A percentile compares a stretch with the other conserved stretches of the same genome.
Conservation (phyloP, 805 yeast species). For the Nakazawaea ernobii region DNA sequence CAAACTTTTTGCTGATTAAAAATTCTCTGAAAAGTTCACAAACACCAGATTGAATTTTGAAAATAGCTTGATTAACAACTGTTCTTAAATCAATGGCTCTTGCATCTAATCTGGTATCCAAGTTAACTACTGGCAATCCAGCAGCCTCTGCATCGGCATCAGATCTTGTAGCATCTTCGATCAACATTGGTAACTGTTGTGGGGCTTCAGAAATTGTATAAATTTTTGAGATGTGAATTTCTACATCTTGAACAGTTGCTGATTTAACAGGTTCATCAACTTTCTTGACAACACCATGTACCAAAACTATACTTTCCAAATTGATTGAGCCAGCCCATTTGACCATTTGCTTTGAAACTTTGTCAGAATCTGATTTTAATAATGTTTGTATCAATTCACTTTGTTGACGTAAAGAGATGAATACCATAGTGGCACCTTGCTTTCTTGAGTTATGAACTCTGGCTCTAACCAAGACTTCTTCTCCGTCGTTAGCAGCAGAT, state of each 20-base stretch:
- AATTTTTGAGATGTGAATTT: constrained; percentile 71
- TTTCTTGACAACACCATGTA: constrained; percentile 77
- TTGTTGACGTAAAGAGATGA: constrained; percentile 90
- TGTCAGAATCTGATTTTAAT: constrained; percentile 62
- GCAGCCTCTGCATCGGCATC: constrained; percentile 91
- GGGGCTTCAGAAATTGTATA: constrained; percentile 84
- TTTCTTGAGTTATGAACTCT: constrained; percentile 90
- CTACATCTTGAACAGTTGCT: constrained; percentile 88
- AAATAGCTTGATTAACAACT: constrained; percentile 94
- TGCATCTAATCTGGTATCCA: constrained; percentile 92
- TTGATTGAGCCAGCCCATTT: constrained; percentile 89
- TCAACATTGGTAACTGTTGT: constrained; percentile 83
- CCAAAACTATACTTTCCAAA: constrained; percentile 87
- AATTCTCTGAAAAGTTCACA: constrained; percentile 86
- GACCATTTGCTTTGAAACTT: constrained; percentile 90
- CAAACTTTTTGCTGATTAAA: constrained; percentile 58
- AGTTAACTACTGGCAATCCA: constrained; percentile 88
- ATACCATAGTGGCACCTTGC: constrained; percentile 93
- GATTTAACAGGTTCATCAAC: constrained; percentile 84
- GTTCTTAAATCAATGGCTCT: constrained; percentile 97
- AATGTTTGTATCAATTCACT: constrained; percentile 76
- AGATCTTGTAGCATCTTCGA: constrained; percentile 95
- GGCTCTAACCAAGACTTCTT: constrained; percentile 82
- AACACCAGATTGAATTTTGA: constrained; percentile 89
- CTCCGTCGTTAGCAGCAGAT: constrained; percentile 62